Percentiles rank a stretch among this genome's conserved stretches.
phyloP scores from a whole-genome alignment of 2,329 filamentous ascomycete genomes.

The Leptographium galeiforme region DNA sequence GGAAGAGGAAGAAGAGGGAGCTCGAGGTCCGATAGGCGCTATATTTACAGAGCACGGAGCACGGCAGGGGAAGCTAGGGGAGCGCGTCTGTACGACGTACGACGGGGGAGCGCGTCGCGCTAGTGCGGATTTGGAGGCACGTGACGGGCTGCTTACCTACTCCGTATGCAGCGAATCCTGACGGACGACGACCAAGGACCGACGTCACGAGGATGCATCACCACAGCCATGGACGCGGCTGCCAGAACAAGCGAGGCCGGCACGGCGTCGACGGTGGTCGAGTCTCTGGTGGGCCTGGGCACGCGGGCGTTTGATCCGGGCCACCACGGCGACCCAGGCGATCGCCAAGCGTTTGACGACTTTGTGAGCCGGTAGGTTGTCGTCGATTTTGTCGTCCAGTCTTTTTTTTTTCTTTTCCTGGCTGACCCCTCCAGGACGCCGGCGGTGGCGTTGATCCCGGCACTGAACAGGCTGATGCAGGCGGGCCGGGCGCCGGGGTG shows the following conservation, averaged over 20 bases:
- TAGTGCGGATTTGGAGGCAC: neutral
- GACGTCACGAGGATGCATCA: neutral
- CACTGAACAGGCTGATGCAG: constrained; percentile 50
- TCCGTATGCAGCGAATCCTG: neutral
- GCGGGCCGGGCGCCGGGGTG: constrained; percentile 44
- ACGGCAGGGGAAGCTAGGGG: no score
- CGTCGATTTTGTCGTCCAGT: neutral
- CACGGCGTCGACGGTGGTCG: constrained; percentile 14
- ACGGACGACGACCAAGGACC: neutral
- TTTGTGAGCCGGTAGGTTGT: constrained; percentile 33
- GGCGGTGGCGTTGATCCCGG: constrained; percentile 37
- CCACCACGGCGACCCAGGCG: constrained; percentile 12
- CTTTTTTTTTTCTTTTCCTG: neutral
- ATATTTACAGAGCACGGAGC: neutral
- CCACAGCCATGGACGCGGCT: constrained; percentile 6
- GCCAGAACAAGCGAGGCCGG: neutral
- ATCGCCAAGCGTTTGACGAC: constrained; percentile 27
- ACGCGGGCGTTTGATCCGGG: constrained; percentile 36
- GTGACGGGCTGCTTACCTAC: no score
- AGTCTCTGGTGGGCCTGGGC: constrained; percentile 25
- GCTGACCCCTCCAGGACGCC: constrained; percentile 16
- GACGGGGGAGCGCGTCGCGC: neutral
- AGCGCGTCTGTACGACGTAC: no score
- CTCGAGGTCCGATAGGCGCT: neutral
- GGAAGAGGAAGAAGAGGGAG: neutral